Conservation (phyloP, 2,329 filamentous ascomycete genomes). For the Xylaria sp. region DNA sequence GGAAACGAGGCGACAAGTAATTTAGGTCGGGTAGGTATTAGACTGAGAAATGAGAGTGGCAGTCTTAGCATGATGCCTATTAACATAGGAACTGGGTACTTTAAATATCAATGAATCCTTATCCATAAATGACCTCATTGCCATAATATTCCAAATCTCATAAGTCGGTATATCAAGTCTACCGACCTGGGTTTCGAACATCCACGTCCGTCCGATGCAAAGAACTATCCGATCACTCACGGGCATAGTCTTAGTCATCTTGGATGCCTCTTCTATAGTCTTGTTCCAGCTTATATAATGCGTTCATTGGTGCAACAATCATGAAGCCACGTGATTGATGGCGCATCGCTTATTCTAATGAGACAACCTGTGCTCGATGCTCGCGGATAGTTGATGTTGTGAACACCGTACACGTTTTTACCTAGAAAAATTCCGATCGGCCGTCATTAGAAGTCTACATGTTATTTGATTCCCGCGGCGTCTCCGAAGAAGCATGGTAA, state of each 20-base stretch:
- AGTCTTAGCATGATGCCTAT: slow-evolving; percentile 5
- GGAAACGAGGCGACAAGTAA: background rate
- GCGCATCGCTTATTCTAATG: background rate
- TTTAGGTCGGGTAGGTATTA: background rate
- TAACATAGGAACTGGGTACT: background rate
- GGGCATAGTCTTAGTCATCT: background rate
- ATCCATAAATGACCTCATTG: slow-evolving; percentile 4
- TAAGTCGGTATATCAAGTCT: background rate
- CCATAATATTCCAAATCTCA: background rate
- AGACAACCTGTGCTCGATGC: background rate
- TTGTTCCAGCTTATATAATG: background rate
- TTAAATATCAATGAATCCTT: slow-evolving; percentile 7
- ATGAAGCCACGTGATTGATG: background rate
- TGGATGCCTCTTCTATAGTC: background rate
- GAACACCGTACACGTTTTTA: background rate
- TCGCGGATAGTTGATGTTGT: background rate
- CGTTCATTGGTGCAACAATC: background rate
- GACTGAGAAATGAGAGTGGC: background rate
- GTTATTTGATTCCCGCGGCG: background rate
- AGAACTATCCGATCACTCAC: background rate
- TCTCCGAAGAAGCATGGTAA: background rate
- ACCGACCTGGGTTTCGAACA: background rate
- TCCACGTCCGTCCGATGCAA: background rate
- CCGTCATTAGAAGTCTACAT: background rate
- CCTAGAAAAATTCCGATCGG: too few relatives aligned